These are phyloP conservation scores for Saturnispora hagleri DNA, from an alignment of 805 yeast species.

Conservation along the genomic window DNA sequence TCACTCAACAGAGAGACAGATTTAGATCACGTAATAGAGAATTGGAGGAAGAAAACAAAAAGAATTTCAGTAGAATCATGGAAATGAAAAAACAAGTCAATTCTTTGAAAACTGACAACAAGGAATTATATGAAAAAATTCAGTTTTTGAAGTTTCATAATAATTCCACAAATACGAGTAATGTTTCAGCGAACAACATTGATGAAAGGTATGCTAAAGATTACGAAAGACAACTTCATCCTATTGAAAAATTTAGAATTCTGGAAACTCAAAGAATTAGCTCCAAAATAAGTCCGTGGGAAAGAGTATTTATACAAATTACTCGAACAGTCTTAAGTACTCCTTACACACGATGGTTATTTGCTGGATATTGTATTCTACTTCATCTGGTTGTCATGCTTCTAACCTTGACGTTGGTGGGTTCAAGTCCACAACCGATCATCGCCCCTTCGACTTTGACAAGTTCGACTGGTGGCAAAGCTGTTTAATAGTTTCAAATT, in stretches of 20 bases:
- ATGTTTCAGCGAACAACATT: constrained; percentile 12
- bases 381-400: constrained; percentile 67
- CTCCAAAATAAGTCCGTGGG: constrained; percentile 66
- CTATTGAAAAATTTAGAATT: constrained; percentile 73
- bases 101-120: constrained; percentile 61
- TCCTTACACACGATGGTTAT: constrained; percentile 59
- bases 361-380: constrained; percentile 63
- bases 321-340: constrained; percentile 72
- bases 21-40: constrained; percentile 77
- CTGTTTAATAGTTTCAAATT: constrained; percentile 3
- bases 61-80: constrained; percentile 40
- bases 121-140: constrained; percentile 69
- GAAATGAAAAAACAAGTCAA: constrained; percentile 60
- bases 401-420: constrained; percentile 46
- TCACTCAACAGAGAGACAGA: constrained; percentile 92
- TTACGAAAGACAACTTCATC: constrained; percentile 74
- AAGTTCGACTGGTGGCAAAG: constrained; percentile 23
- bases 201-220: constrained; percentile 53
- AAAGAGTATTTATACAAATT: constrained; percentile 63
- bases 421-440: constrained; percentile 11
- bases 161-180: constrained; percentile 14
- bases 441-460: constrained; percentile 11
- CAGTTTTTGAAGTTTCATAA: constrained; percentile 53
- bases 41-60: constrained; percentile 71
- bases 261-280: constrained; percentile 68